A percentile compares a stretch with the other conserved stretches of the same genome.
phyloP scores from a whole-genome alignment of 108 stramenopile species.

The Cafeteria roenbergensis region DNA sequence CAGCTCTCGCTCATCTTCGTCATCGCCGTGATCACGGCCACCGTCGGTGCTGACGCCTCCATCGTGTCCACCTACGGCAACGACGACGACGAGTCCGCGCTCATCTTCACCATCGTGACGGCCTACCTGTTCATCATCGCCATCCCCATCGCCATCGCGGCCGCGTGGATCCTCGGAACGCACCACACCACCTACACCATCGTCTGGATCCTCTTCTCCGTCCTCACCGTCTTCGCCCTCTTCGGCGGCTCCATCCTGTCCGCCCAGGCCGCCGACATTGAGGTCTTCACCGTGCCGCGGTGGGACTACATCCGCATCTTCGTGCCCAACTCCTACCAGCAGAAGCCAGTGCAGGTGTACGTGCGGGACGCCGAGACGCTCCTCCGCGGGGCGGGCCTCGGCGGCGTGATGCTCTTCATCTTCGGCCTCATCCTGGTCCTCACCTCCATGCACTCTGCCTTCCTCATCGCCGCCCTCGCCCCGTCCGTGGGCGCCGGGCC shows the following conservation, averaged over 20 bases:
- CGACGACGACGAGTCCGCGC: background rate
- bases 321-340: background rate
- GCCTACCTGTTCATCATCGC: background rate
- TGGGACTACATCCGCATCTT: background rate
- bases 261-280: background rate
- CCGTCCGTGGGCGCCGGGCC: no score
- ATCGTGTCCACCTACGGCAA: background rate
- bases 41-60: background rate
- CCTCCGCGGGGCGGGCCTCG: background rate
- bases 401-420: background rate
- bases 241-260: background rate
- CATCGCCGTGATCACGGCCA: background rate
- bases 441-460: background rate
- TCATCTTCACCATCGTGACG: background rate
- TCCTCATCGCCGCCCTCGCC: no score
- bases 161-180: background rate
- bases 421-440: background rate
- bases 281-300: background rate
- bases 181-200: background rate
- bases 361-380: background rate
- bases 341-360: background rate
- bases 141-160: background rate
- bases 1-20: background rate
- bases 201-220: background rate
- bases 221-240: background rate